These are phyloP conservation scores for Talaromyces islandicus DNA, from an alignment of 2,329 filamentous ascomycete genomes.

Conservation along the genomic window DNA sequence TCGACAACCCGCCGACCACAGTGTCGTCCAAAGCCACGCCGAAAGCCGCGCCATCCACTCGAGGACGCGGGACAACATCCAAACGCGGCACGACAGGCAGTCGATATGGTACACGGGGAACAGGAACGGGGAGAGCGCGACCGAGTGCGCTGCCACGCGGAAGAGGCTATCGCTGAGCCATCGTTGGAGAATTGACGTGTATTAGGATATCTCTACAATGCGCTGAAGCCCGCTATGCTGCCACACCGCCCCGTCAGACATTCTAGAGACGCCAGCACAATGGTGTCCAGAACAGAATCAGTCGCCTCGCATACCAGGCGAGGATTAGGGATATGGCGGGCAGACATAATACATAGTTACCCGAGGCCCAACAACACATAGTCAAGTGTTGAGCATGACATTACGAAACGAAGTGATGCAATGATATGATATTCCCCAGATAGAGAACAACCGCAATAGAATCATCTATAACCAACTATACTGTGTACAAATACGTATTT, in stretches of 20 bases:
- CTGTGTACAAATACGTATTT: neutral
- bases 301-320: neutral
- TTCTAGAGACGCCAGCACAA: neutral
- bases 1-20: constrained; percentile 66
- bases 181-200: neutral
- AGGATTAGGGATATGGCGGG: neutral
- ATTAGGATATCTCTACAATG: neutral
- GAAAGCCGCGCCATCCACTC: constrained; percentile 20
- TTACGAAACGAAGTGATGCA: no score
- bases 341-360: neutral
- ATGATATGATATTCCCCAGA: no score
- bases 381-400: neutral
- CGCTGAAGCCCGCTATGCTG: no score
- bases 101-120: constrained; percentile 33
- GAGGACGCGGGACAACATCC: constrained; percentile 18
- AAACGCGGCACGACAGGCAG: constrained; percentile 22
- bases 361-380: neutral
- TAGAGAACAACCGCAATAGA: no score
- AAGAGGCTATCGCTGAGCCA: constrained; percentile 30
- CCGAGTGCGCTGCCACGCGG: constrained; percentile 35
- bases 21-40: constrained; percentile 42
- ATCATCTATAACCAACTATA: no score
- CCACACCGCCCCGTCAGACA: neutral
- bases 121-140: constrained; percentile 22
- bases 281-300: neutral